These are phyloP conservation scores for Biscutella laevigata DNA, from an alignment of 441 rosid species.

Conservation along the genomic window DNA sequence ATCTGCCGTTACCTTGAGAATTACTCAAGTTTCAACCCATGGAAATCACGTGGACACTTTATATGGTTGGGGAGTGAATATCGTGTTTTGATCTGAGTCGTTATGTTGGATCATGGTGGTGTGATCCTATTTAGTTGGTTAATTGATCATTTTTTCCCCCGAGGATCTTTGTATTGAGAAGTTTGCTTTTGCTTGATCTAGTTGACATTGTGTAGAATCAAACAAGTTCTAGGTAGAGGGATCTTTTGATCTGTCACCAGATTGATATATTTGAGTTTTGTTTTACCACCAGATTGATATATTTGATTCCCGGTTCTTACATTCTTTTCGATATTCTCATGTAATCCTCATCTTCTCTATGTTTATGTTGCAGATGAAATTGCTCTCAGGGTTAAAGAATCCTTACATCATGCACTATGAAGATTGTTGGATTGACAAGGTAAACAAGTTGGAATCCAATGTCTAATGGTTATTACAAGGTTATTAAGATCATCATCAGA, in stretches of 20 bases:
- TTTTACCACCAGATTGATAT: background rate
- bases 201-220: background rate
- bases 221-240: background rate
- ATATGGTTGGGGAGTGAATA: background rate
- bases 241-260: background rate
- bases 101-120: background rate
- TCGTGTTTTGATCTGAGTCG: slow-evolving; percentile 13
- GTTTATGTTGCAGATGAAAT: slow-evolving; percentile 55
- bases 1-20: background rate
- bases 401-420: slow-evolving; percentile 67
- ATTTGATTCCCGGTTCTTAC: background rate
- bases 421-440: slow-evolving; percentile 97
- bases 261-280: background rate
- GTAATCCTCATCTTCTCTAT: background rate
- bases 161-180: background rate
- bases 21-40: background rate
- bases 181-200: background rate
- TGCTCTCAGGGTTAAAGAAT: slow-evolving; percentile 62
- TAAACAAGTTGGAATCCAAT: slow-evolving; percentile 20
- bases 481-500: background rate
- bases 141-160: background rate
- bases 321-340: background rate
- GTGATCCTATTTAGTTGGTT: background rate
- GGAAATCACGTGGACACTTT: background rate
- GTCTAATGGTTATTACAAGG: background rate